phyloP scores from a whole-genome alignment of 1,284 basidiomycete species.

The Sporisorium scitamineum region DNA sequence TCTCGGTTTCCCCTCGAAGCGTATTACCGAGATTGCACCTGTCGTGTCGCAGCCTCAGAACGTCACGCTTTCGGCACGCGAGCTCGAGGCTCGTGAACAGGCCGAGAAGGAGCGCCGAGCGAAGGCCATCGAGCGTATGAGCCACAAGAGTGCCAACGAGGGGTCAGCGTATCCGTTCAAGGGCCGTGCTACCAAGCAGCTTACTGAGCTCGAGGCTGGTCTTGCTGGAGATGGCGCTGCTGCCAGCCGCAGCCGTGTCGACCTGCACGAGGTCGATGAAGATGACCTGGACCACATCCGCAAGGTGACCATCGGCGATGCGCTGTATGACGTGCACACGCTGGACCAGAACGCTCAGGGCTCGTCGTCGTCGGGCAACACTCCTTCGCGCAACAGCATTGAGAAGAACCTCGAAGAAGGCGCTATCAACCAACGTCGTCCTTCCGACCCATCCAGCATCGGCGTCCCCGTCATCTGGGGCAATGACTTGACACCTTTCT shows the following conservation, averaged over 20 bases:
- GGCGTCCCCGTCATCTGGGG: constrained; percentile 69
- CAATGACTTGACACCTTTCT: constrained; percentile 77
- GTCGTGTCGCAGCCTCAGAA: constrained; percentile 77
- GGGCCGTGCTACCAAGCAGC: constrained; percentile 27
- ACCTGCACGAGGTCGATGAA: constrained; percentile 71
- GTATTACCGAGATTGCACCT: constrained; percentile 59
- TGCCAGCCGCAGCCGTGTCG: constrained; percentile 61
- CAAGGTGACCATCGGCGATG: constrained; percentile 33
- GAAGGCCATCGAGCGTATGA: constrained; percentile 45
- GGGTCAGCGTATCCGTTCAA: constrained; percentile 44
- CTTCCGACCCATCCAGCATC: constrained; percentile 20
- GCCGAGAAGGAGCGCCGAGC: constrained; percentile 33
- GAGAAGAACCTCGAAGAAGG: constrained; percentile 41
- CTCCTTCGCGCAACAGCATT: constrained; percentile 20
- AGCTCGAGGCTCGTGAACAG: constrained; percentile 37
- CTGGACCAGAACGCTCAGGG: constrained; percentile 10
- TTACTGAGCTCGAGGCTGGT: constrained; percentile 69
- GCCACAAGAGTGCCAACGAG: constrained; percentile 41
- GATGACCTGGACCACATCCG: constrained; percentile 67
- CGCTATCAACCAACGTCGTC: constrained; percentile 3
- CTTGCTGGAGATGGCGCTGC: constrained; percentile 69
- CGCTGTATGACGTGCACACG: constrained; percentile 28
- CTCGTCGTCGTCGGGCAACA: constrained; percentile 5
- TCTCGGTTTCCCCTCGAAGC: constrained; percentile 39
- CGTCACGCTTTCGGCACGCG: constrained; percentile 27